Conservation (phyloP, 2,329 filamentous ascomycete species). For the Calonectria pseudoturangicola region DNA sequence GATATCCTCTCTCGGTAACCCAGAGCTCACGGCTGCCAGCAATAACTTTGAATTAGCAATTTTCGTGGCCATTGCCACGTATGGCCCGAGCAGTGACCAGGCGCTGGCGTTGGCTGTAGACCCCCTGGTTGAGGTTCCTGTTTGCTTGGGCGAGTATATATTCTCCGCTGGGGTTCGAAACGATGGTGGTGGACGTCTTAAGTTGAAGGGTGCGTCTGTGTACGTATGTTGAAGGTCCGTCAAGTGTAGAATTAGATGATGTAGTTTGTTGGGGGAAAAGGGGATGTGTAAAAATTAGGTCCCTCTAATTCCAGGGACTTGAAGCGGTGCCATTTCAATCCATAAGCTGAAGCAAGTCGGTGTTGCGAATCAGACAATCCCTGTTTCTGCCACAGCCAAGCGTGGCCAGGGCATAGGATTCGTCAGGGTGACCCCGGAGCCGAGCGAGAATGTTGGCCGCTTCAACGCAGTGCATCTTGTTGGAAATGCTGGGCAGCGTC, state of each 20-base stretch:
- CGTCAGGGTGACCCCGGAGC: constrained; percentile 60
- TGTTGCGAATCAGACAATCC: constrained; percentile 59
- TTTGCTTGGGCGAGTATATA: constrained; percentile 87
- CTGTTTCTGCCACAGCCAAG: constrained; percentile 55
- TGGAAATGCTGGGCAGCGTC: constrained; percentile 25
- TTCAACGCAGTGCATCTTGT: constrained; percentile 54
- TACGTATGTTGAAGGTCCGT: constrained; percentile 15
- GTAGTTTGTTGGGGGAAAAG: not conserved
- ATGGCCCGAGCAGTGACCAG: constrained; percentile 85
- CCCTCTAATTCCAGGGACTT: constrained; percentile 18
- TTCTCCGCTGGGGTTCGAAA: constrained; percentile 75
- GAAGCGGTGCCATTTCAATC: constrained; percentile 52
- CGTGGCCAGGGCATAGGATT: constrained; percentile 50
- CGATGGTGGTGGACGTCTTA: constrained; percentile 60
- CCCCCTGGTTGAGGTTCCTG: constrained; percentile 90
- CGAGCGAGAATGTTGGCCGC: constrained; percentile 61
- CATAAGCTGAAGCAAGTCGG: constrained; percentile 59
- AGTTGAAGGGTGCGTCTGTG: constrained; percentile 21
- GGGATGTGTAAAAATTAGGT: not conserved
- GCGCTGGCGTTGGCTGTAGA: constrained; percentile 89
- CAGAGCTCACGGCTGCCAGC: constrained; percentile 91
- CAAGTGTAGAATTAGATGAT: constrained; percentile 13
- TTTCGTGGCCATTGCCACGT: constrained; percentile 88
- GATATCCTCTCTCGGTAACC: constrained; percentile 81
- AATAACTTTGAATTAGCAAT: constrained; percentile 97